A percentile compares a stretch with the other conserved stretches of the same genome.
These are phyloP conservation scores for Straminergon stramineum DNA, from an alignment of 225 moss, liverwort and hornwort genomes.

Conservation along the genomic window DNA sequence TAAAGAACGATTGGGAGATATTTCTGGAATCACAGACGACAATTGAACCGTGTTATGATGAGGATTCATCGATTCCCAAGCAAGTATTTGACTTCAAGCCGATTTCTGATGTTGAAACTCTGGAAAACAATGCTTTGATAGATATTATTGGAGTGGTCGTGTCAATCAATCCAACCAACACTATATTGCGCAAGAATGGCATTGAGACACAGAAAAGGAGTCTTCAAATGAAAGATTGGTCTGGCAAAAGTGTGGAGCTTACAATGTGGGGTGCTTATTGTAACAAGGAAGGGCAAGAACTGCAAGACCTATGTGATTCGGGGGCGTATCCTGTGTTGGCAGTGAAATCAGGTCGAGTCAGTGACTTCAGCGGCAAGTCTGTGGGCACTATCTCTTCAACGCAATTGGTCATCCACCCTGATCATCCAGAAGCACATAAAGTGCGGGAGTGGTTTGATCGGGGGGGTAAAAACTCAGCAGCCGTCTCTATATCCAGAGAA, in stretches of 20 bases:
- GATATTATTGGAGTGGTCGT: constrained; percentile 80
- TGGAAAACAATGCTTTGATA: constrained; percentile 66
- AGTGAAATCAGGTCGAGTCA: constrained; percentile 74
- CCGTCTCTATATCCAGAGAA: constrained; percentile 73
- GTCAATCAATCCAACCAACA: constrained; percentile 61
- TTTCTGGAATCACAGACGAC: constrained; percentile 45
- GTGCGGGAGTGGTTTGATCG: constrained; percentile 78
- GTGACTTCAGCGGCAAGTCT: constrained; percentile 88
- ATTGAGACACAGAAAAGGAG: constrained; percentile 81
- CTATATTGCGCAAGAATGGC: constrained; percentile 85
- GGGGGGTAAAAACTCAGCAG: constrained; percentile 51
- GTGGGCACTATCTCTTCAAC: constrained; percentile 68
- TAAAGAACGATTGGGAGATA: constrained; percentile 97
- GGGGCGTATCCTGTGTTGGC: constrained; percentile 56
- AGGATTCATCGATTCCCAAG: constrained; percentile 44
- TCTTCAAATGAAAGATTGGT: constrained; percentile 67
- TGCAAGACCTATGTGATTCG: constrained; percentile 47
- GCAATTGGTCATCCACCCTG: constrained; percentile 62
- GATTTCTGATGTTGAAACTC: constrained; percentile 67
- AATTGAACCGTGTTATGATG: constrained; percentile 42
- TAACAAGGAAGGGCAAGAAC: constrained; percentile 77
- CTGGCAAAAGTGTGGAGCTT: constrained; percentile 79
- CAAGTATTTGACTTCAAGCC: constrained; percentile 45
- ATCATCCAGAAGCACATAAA: constrained; percentile 58
- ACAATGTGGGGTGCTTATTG: constrained; percentile 90